Evolutionary conservation across 225 moss, liverwort and hornwort genomes (phyloP).

Genomic region (Rhytidiadelphus loreus): DNA sequence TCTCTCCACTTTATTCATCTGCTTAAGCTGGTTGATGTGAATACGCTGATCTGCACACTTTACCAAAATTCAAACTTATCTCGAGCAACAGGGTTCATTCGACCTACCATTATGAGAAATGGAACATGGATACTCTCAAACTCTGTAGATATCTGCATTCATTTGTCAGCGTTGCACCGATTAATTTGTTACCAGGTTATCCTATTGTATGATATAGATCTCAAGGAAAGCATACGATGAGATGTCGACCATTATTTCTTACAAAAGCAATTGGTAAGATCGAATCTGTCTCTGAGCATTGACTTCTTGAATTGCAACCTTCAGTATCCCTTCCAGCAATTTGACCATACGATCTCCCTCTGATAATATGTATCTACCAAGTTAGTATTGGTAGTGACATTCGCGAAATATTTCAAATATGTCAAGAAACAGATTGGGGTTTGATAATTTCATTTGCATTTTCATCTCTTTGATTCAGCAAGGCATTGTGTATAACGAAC

Average conservation of each 20-base stretch:
- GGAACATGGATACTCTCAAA: neutral
- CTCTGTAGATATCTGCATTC: neutral
- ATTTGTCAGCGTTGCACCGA: neutral
- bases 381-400: neutral
- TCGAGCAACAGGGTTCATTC: neutral
- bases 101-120: neutral
- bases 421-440: neutral
- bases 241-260: neutral
- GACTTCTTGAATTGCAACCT: neutral
- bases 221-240: neutral
- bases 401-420: neutral
- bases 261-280: neutral
- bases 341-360: neutral
- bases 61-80: neutral
- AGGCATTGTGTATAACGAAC: neutral
- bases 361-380: neutral
- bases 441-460: neutral
- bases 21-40: neutral
- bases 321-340: neutral
- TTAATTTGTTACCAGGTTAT: too few relatives aligned
- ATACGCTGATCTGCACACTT: neutral
- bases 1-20: neutral
- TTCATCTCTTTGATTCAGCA: neutral
- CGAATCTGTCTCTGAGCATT: neutral
- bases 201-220: neutral